phyloP scores from a whole-genome alignment of 495 filamentous ascomycete species.

The Aspergillus carlsbadensis region DNA sequence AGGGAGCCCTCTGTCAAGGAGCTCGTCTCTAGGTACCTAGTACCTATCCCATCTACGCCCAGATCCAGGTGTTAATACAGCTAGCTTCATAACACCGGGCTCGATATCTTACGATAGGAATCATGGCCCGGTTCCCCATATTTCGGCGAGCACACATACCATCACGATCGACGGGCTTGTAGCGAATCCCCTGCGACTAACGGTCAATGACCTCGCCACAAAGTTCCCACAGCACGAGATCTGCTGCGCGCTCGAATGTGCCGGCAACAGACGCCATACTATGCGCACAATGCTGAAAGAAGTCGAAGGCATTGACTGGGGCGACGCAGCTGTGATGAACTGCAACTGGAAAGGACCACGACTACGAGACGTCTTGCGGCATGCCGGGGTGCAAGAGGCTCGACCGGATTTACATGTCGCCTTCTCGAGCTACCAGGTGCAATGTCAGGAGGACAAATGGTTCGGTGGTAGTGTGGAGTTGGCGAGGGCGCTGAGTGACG shows the following conservation, averaged over 20 bases:
- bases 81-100: constrained; percentile 42
- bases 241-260: constrained; percentile 58
- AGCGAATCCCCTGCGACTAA: constrained; percentile 28
- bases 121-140: constrained; percentile 50
- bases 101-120: constrained; percentile 50
- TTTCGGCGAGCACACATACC: constrained; percentile 37
- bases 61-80: neutral
- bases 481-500: constrained; percentile 42
- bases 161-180: constrained; percentile 45
- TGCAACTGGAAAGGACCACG: constrained; percentile 57
- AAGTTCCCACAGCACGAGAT: constrained; percentile 54
- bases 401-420: constrained; percentile 42
- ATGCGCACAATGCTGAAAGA: constrained; percentile 63
- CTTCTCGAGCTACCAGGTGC: constrained; percentile 52
- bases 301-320: constrained; percentile 63
- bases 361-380: constrained; percentile 51
- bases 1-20: constrained; percentile 40
- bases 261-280: constrained; percentile 62
- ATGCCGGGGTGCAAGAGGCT: constrained; percentile 28
- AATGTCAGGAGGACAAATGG: constrained; percentile 53
- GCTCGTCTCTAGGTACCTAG: constrained; percentile 36
- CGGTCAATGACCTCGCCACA: constrained; percentile 36
- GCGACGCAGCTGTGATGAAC: constrained; percentile 63
- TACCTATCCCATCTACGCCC: neutral
- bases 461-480: constrained; percentile 56